Percentiles rank a stretch among this genome's conserved stretches.
Evolutionary conservation across 2,329 filamentous ascomycete genomes (phyloP).

Genomic region (Balansia obtecta): DNA sequence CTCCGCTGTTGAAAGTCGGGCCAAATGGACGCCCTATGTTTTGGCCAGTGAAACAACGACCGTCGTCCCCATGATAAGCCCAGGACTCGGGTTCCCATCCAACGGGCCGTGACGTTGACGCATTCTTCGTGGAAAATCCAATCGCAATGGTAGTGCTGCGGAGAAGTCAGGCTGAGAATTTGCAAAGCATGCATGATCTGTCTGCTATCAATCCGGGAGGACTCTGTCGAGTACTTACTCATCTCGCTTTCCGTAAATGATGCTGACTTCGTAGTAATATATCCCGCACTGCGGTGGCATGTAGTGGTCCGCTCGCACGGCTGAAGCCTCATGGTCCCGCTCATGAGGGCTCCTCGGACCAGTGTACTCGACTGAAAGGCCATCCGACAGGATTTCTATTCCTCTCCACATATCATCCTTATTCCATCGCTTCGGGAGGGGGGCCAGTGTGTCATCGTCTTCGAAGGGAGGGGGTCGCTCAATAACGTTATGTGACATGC

Average conservation of each 20-base stretch:
- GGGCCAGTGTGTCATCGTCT: constrained; percentile 46
- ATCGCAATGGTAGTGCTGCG: constrained; percentile 47
- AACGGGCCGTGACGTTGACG: constrained; percentile 41
- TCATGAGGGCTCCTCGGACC: constrained; percentile 34
- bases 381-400: constrained; percentile 64
- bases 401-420: constrained; percentile 60
- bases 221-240: constrained; percentile 31
- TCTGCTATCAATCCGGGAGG: too few relatives aligned
- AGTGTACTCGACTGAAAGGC: constrained; percentile 55
- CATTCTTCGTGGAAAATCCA: constrained; percentile 45
- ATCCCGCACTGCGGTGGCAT: constrained; percentile 87
- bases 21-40: constrained; percentile 46
- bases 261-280: constrained; percentile 76
- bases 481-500: constrained; percentile 72
- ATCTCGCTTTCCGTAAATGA: constrained; percentile 37
- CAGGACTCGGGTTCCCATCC: constrained; percentile 58
- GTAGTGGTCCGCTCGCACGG: constrained; percentile 69
- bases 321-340: constrained; percentile 62
- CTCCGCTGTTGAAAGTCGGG: constrained; percentile 39
- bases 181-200: too few relatives aligned
- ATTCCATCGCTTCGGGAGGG: constrained; percentile 75
- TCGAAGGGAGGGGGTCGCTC: constrained; percentile 55
- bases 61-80: constrained; percentile 59
- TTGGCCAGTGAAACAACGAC: constrained; percentile 44
- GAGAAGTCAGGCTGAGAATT: constrained; percentile 3